phyloP scores from a whole-genome alignment of 2,329 filamentous ascomycete genomes.

The Talaromyces albobiverticillius region DNA sequence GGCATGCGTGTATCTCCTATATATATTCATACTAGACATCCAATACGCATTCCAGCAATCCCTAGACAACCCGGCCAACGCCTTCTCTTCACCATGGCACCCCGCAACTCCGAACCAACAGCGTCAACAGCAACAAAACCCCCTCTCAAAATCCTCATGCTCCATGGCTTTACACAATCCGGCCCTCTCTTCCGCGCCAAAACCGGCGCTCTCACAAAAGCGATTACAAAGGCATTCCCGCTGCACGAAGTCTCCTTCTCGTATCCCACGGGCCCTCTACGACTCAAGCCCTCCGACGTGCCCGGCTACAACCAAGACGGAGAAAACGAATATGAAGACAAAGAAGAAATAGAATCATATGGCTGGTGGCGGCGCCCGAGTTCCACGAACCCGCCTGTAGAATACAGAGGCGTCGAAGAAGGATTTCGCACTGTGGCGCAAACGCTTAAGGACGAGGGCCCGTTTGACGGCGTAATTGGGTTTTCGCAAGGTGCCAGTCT shows the following conservation, averaged over 20 bases:
- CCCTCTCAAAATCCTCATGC: conserved; percentile 67
- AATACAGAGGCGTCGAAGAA: conserved; percentile 67
- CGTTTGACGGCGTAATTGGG: conserved; percentile 74
- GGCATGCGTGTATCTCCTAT: no score
- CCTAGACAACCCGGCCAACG: no score
- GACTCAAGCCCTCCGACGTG: conserved; percentile 63
- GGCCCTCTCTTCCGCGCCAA: conserved; percentile 82
- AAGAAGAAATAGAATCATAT: conserved; percentile 63
- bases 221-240: conserved; percentile 70
- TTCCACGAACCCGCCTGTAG: conserved; percentile 51
- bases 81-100: conserved; percentile 1
- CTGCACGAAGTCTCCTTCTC: conserved; percentile 58
- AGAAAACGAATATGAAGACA: conserved; percentile 42
- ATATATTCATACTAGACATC: neutral
- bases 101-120: conserved; percentile 3
- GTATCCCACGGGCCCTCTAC: conserved; percentile 68
- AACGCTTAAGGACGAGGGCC: conserved; percentile 60
- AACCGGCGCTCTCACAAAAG: conserved; percentile 81
- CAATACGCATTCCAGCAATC: neutral
- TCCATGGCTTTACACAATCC: conserved; percentile 89
- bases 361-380: conserved; percentile 73
- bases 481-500: conserved; percentile 78
- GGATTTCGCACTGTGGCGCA: conserved; percentile 64
- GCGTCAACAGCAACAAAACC: conserved; percentile 10
- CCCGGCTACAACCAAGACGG: conserved; percentile 60